These are phyloP conservation scores for Backusella tuberculispora DNA, from an alignment of 192 early-diverging fungal species.

Conservation along the genomic window DNA sequence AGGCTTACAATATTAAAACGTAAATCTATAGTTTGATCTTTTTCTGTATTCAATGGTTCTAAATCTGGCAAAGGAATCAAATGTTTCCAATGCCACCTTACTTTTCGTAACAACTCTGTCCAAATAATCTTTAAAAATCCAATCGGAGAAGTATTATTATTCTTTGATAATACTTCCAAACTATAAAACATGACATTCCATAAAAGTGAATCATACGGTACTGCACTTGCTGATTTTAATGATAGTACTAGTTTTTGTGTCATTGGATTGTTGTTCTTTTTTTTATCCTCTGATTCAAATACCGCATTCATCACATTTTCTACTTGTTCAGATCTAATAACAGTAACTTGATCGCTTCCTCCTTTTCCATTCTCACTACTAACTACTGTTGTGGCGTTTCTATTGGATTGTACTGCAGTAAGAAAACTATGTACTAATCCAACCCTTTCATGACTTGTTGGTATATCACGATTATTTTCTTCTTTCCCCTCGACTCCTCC, in stretches of 20 bases:
- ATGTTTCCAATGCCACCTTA: constrained; percentile 69
- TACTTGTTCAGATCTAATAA: constrained; percentile 45
- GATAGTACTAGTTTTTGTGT: constrained; percentile 44
- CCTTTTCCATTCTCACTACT: no score
- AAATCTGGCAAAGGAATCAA: constrained; percentile 56
- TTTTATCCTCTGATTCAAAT: constrained; percentile 21
- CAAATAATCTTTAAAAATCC: constrained; percentile 72
- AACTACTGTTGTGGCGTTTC: no score
- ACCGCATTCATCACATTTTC: constrained; percentile 48
- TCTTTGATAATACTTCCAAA: constrained; percentile 44
- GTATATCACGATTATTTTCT: no score
- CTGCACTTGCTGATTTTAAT: constrained; percentile 35
- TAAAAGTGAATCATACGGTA: constrained; percentile 54
- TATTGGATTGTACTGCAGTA: not conserved
- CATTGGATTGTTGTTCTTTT: not conserved
- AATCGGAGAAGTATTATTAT: constrained; percentile 46
- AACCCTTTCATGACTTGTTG: not conserved
- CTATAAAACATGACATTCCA: constrained; percentile 58
- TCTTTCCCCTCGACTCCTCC: no score
- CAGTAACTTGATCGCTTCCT: not conserved
- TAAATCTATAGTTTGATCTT: constrained; percentile 56
- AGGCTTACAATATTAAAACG: constrained; percentile 58
- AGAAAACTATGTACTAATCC: not conserved
- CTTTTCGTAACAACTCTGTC: constrained; percentile 63
- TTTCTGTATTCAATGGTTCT: not conserved